Evolutionary conservation across 2,329 filamentous ascomycete species (phyloP).

Genomic region (Phaeomoniella chlamydospora): DNA sequence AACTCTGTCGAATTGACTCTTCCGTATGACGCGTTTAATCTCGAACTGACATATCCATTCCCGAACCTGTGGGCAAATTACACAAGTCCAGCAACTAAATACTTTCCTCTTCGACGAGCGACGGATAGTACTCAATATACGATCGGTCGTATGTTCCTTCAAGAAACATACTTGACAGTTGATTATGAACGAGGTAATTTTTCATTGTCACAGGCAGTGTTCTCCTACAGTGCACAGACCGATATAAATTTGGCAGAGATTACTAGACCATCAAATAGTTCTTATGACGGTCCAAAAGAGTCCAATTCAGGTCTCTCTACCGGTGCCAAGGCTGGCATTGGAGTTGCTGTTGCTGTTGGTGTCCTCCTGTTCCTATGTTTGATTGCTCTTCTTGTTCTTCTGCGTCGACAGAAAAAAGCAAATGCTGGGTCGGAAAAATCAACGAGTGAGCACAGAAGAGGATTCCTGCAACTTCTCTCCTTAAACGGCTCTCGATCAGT

Average conservation of each 20-base stretch:
- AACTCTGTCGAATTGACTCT: conserved; percentile 17
- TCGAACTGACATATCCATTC: conserved; percentile 19
- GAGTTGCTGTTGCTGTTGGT: conserved; percentile 10
- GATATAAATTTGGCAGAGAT: conserved; percentile 30
- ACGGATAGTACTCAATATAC: conserved; percentile 17
- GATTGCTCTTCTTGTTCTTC: background rate
- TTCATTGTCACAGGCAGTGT: conserved; percentile 18
- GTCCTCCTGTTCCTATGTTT: conserved; percentile 9
- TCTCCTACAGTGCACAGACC: conserved; percentile 30
- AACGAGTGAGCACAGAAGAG: no score
- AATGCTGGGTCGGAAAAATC: conserved; percentile 4
- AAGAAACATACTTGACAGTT: conserved; percentile 23
- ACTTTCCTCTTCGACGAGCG: conserved; percentile 24
- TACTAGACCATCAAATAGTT: conserved; percentile 8
- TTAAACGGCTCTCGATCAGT: background rate
- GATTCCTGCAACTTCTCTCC: background rate
- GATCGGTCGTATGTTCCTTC: conserved; percentile 24
- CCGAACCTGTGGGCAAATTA: conserved; percentile 13
- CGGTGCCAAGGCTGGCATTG: conserved; percentile 15
- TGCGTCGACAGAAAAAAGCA: background rate
- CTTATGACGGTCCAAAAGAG: conserved; percentile 6
- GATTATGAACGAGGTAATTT: conserved; percentile 22
- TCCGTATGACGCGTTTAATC: conserved; percentile 24
- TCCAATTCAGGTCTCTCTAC: conserved; percentile 9
- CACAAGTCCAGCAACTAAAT: conserved; percentile 12